Evolutionary conservation across 2,329 filamentous ascomycete genomes (phyloP).

Genomic region (Nothopassalora personata): DNA sequence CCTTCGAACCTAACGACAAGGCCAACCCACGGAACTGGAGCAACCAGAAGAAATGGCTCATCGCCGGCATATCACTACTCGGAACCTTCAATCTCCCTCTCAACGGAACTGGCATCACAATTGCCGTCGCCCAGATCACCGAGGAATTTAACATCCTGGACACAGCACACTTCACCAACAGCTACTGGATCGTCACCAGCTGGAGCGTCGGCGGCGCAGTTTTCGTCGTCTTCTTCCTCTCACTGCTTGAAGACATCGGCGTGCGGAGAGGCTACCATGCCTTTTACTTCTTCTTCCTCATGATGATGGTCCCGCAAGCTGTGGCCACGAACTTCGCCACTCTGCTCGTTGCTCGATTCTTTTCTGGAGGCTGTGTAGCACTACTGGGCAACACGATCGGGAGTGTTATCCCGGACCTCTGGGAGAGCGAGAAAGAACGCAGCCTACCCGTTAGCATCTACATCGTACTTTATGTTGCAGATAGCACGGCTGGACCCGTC

Average conservation of each 20-base stretch:
- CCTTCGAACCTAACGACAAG: slow-evolving; percentile 44
- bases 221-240: slow-evolving; percentile 34
- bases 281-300: slow-evolving; percentile 33
- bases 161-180: slow-evolving; percentile 33
- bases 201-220: slow-evolving; percentile 36
- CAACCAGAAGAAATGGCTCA: slow-evolving; percentile 30
- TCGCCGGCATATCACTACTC: slow-evolving; percentile 30
- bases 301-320: slow-evolving; percentile 38
- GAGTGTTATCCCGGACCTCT: slow-evolving; percentile 38
- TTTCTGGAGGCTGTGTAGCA: slow-evolving; percentile 35
- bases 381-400: slow-evolving; percentile 34
- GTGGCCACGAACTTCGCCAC: slow-evolving; percentile 37
- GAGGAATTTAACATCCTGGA: slow-evolving; percentile 32
- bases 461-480: slow-evolving; percentile 32
- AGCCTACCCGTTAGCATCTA: slow-evolving; percentile 35
- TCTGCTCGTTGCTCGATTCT: slow-evolving; percentile 34
- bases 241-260: slow-evolving; percentile 37
- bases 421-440: slow-evolving; percentile 29
- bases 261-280: slow-evolving; percentile 28
- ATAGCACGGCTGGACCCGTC: slow-evolving; percentile 34
- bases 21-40: slow-evolving; percentile 35
- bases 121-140: slow-evolving; percentile 32
- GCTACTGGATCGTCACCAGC: slow-evolving; percentile 35
- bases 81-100: slow-evolving; percentile 32
- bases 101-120: slow-evolving; percentile 36